Percentiles rank a stretch among this genome's conserved stretches.
Conservation (phyloP, 208 protist genomes). For the Leishmania gerbilli region DNA sequence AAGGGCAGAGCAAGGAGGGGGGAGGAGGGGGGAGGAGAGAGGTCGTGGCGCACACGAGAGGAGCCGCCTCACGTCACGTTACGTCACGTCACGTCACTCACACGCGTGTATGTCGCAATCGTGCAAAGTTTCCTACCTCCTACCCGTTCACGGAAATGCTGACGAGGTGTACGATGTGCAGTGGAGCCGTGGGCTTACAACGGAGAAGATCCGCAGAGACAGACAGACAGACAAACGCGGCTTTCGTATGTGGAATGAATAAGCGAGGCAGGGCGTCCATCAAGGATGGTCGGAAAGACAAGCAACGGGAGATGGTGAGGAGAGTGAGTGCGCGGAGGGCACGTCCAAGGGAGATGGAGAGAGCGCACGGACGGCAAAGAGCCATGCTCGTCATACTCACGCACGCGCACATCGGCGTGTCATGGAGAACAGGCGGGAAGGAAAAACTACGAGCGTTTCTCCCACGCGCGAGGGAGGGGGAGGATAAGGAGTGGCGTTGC, state of each 20-base stretch:
- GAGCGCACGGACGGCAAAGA: not conserved
- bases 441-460: not conserved
- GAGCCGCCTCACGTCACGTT: not conserved
- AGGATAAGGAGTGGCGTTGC: not conserved
- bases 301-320: not conserved
- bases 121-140: not conserved
- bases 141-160: not conserved
- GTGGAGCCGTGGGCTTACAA: not conserved
- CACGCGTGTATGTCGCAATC: not conserved
- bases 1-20: not conserved
- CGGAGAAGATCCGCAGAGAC: not conserved
- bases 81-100: not conserved
- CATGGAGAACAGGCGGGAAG: not conserved
- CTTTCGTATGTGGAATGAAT: not conserved
- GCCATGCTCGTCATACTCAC: not conserved
- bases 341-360: conserved; percentile 8
- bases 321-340: not conserved
- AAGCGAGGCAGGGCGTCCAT: not conserved
- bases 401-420: not conserved
- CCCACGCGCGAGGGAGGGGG: not conserved
- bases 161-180: not conserved
- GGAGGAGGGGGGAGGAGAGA: not conserved
- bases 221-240: not conserved
- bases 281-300: not conserved
- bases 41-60: not conserved